These are phyloP conservation scores for Gentiana dahurica DNA, from an alignment of 257 asterid genomes.

Conservation along the genomic window DNA sequence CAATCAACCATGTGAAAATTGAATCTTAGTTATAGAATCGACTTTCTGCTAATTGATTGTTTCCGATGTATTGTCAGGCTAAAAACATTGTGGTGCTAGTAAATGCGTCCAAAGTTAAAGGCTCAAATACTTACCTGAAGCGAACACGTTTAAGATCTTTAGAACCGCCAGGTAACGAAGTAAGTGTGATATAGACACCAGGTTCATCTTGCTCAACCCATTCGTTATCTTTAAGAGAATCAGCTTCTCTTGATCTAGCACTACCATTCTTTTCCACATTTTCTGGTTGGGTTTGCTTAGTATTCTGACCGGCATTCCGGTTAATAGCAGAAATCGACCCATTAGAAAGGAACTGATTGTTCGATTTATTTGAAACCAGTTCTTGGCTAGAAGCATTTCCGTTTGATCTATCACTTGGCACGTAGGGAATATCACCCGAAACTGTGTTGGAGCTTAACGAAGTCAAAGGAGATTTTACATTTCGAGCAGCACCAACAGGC, in stretches of 20 bases:
- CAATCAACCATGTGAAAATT: no score
- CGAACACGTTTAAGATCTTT: conserved; percentile 96
- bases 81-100: no score
- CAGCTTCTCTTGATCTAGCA: conserved; percentile 61
- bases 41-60: no score
- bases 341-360: conserved; percentile 35
- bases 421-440: conserved; percentile 38
- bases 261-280: conserved; percentile 40
- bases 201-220: conserved; percentile 99
- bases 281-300: conserved; percentile 37
- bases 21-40: no score
- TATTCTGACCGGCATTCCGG: conserved; percentile 41
- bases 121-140: conserved; percentile 60
- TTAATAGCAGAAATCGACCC: conserved; percentile 44
- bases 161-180: conserved; percentile 84
- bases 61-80: no score
- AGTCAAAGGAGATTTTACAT: conserved; percentile 52
- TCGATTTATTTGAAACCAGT: conserved; percentile 48
- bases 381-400: conserved; percentile 49
- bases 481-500: conserved; percentile 90
- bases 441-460: conserved; percentile 33
- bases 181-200: conserved; percentile 91
- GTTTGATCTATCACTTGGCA: conserved; percentile 36
- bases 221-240: conserved; percentile 61
- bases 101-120: not conserved